A percentile compares a stretch with the other conserved stretches of the same genome.
Evolutionary conservation across 805 yeast species (phyloP).

Genomic region (Teunomyces cretensis): DNA sequence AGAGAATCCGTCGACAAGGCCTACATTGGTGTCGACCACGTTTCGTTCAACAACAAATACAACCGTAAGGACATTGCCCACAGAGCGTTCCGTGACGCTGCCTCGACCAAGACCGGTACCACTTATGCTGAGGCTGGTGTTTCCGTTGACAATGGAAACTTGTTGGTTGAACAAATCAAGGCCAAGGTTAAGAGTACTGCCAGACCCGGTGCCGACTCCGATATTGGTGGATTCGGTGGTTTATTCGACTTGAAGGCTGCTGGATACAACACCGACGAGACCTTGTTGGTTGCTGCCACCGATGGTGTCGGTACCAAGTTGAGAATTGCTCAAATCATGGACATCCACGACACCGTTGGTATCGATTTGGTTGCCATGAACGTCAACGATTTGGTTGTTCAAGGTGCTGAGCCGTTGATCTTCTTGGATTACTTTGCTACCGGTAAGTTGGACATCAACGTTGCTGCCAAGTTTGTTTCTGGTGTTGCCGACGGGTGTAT

Average conservation of each 20-base stretch:
- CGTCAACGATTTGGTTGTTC: conserved; percentile 95
- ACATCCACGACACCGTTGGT: conserved; percentile 96
- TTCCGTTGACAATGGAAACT: conserved; percentile 93
- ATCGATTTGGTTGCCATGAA: conserved; percentile 99
- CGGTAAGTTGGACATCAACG: conserved; percentile 79
- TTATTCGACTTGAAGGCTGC: conserved; percentile 86
- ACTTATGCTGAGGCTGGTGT: conserved; percentile 98
- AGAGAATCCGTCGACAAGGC: conserved; percentile 83
- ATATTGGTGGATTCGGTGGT: conserved; percentile 99
- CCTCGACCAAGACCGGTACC: conserved; percentile 19
- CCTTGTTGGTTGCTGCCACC: conserved; percentile 93
- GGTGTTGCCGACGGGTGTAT: conserved; percentile 98
- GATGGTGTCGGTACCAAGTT: conserved; percentile 99
- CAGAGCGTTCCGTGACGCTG: conserved; percentile 74
- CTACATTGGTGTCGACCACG: conserved; percentile 77
- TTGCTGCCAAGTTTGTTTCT: conserved; percentile 84
- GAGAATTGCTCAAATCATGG: conserved; percentile 86
- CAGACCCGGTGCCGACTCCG: conserved; percentile 95
- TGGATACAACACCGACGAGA: conserved; percentile 77
- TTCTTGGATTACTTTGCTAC: conserved; percentile 97
- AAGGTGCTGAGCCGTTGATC: conserved; percentile 97
- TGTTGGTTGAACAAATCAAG: conserved; percentile 86
- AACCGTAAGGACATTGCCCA: conserved; percentile 94
- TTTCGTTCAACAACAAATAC: conserved; percentile 72
- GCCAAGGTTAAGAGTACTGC: conserved; percentile 87